Conservation (phyloP, 2,329 filamentous ascomycete species). For the Colletotrichum caudatum region DNA sequence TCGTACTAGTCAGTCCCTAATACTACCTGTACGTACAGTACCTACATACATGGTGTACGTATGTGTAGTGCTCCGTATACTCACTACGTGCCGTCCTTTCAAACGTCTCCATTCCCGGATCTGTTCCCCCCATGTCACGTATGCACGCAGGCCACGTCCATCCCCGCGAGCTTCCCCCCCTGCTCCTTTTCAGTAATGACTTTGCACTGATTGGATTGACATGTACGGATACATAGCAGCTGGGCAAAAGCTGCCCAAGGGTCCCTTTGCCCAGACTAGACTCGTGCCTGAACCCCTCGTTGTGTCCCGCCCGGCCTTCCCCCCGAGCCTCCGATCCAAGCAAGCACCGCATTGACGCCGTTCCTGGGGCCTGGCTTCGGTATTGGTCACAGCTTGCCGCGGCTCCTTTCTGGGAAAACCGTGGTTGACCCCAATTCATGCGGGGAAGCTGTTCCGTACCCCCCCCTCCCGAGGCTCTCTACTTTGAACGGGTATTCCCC, state of each 20-base stretch:
- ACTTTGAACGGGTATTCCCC: background rate
- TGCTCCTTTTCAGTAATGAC: conserved; percentile 27
- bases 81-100: background rate
- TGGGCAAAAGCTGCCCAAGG: background rate
- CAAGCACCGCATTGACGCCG: background rate
- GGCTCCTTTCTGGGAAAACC: conserved; percentile 14
- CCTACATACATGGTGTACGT: no score
- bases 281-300: background rate
- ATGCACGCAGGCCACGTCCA: conserved; percentile 11
- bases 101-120: background rate
- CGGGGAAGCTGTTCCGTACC: conserved; percentile 2
- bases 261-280: conserved; percentile 11
- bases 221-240: no score
- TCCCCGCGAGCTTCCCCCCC: conserved; percentile 29
- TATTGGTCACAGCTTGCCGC: conserved; percentile 23
- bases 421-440: conserved; percentile 7
- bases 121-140: background rate
- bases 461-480: no score
- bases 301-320: conserved; percentile 6
- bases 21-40: no score
- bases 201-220: conserved; percentile 34
- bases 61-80: no score
- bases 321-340: conserved; percentile 9
- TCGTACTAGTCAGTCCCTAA: background rate
- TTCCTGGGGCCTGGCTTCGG: conserved; percentile 26